phyloP scores from a whole-genome alignment of 495 filamentous ascomycete species.

The Aspergillus biplanus region DNA sequence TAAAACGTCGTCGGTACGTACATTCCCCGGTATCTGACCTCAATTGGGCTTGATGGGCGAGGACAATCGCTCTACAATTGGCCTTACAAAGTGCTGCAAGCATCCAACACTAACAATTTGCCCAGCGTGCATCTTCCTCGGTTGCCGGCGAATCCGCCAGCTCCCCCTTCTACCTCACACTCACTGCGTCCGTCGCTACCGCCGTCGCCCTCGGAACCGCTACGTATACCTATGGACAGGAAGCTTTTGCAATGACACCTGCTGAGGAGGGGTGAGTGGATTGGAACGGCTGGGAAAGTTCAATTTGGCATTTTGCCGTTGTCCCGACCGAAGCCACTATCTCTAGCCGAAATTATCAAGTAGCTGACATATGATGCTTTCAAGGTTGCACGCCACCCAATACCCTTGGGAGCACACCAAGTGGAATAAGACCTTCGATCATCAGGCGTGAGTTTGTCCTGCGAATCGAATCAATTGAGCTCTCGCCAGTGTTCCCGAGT shows the following conservation, averaged over 20 bases:
- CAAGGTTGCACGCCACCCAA: constrained; percentile 83
- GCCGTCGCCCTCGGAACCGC: constrained; percentile 82
- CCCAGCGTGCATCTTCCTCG: constrained; percentile 52
- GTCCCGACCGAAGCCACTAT: constrained; percentile 33
- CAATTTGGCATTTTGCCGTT: constrained; percentile 27
- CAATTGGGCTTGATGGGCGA: constrained; percentile 37
- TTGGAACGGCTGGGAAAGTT: constrained; percentile 17
- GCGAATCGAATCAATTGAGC: constrained; percentile 2
- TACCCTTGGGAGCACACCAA: constrained; percentile 96
- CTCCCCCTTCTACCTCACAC: constrained; percentile 66
- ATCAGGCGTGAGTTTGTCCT: constrained; percentile 74
- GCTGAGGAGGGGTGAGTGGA: constrained; percentile 93
- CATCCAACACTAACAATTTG: constrained; percentile 32
- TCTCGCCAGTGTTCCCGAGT: constrained; percentile 8
- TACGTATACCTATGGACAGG: constrained; percentile 87
- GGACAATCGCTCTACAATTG: constrained; percentile 36
- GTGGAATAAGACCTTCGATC: constrained; percentile 94
- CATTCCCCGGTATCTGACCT: constrained; percentile 27
- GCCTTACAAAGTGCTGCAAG: constrained; percentile 3
- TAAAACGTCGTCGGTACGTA: constrained; percentile 54
- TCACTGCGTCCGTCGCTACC: constrained; percentile 82
- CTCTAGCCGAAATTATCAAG: constrained; percentile 15
- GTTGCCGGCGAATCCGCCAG: constrained; percentile 52
- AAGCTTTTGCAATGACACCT: constrained; percentile 85
- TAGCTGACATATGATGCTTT: constrained; percentile 21